Evolutionary conservation across 139 green algal species (phyloP), one percentile per base, ranked within the genome.

Genomic region (Closterium sp.): DNA sequence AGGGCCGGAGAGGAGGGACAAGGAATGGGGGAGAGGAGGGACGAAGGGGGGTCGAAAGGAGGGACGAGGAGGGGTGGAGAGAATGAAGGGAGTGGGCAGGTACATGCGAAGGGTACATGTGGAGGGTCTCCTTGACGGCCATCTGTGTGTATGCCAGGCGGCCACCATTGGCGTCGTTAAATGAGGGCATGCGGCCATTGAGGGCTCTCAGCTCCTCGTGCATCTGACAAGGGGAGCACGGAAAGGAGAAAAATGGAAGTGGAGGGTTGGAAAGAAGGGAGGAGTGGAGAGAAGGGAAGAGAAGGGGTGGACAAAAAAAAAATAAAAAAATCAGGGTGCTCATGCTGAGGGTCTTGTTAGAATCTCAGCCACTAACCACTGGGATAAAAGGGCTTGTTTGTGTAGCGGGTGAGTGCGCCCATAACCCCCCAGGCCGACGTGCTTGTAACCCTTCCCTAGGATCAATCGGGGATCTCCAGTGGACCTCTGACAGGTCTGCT

Each of bases 151-250:
- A 38, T 38, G 10, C 11, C n/a, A 87, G 13, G 84, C 45, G 96
- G 89, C 97, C 92, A 24, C 90, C 73, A 89, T 97, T 96, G 32
- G 88, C 93, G 2, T 50, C 87, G 10, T 95, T 84, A 45, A 94
- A 95, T 32, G 91, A 91, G 22, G 95, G 95, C 86, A 86, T 42
- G 9, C 92, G 31, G 3, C 94, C 93, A 86, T 94, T 94, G 31
- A 97, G 93, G 45, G 96, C 94, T 0, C 4, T 29, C 2, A 95
- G 19, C 42, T 97, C 90, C 93, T 97, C 96, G 19, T 86, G 73
- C 42, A 96, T 34, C 45, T 89, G 86, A 0, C n/a, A n/a, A n/a
- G n/a, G n/a, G n/a, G n/a, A n/a, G n/a, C n/a, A n/a, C n/a, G n/a
- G n/a, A n/a, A n/a, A 42, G 29, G n/a, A 22, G 13, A 21, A 28